These are phyloP conservation scores for Calophaca sinica DNA, from an alignment of 306 rosid genomes.

Conservation along the genomic window DNA sequence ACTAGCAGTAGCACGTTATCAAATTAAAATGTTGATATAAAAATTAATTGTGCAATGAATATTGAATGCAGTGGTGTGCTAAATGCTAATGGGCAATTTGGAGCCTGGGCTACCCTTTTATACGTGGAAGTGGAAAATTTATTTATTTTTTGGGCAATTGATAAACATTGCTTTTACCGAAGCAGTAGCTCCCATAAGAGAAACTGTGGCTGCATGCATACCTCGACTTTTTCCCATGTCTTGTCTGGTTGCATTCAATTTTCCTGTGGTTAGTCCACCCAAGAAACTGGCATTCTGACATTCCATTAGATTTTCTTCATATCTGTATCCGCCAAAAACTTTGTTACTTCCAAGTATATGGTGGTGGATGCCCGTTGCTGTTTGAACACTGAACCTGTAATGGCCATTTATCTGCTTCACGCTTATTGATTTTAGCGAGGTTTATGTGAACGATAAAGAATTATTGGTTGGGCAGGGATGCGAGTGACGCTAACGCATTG, in stretches of 20 bases:
- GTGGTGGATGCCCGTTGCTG: neutral
- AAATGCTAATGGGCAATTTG: too few species aligned
- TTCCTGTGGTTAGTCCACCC: conserved; percentile 13
- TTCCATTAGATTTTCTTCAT: conserved; percentile 45
- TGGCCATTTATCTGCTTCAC: neutral
- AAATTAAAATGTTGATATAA: too few species aligned
- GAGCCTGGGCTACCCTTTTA: too few species aligned
- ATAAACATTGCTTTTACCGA: neutral
- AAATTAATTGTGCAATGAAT: too few species aligned
- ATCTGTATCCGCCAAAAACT: conserved; percentile 3
- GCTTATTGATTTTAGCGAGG: neutral
- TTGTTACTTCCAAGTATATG: conserved; percentile 32
- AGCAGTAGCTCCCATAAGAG: neutral
- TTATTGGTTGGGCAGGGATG: neutral
- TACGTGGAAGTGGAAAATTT: too few species aligned
- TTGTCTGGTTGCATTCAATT: conserved; percentile 43
- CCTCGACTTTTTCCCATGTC: conserved; percentile 23
- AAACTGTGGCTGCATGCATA: neutral
- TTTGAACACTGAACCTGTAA: neutral
- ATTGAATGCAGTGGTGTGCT: too few species aligned
- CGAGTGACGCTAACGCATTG: neutral
- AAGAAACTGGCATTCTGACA: conserved; percentile 47
- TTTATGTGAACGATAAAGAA: neutral
- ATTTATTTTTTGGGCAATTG: conserved; percentile 1
- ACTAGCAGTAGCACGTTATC: too few species aligned